A percentile compares a stretch with the other conserved stretches of the same genome.
These are phyloP conservation scores for Ogataea wickerhamii DNA, from an alignment of 805 yeast genomes.

Conservation along the genomic window DNA sequence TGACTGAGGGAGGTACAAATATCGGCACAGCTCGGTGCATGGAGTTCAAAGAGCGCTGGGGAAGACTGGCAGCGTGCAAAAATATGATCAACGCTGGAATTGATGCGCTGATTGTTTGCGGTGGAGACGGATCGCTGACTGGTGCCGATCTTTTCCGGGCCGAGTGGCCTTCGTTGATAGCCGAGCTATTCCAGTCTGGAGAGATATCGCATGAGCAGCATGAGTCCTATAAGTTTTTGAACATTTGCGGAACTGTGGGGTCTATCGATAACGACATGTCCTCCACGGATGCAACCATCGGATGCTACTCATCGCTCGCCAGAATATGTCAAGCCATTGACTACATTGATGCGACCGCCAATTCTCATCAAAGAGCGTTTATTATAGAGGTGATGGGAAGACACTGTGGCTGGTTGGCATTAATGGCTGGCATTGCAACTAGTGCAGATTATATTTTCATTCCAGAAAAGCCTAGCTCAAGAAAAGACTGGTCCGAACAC, in stretches of 20 bases:
- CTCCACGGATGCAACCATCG: conserved; percentile 79
- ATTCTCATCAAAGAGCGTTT: conserved; percentile 78
- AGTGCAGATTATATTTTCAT: conserved; percentile 79
- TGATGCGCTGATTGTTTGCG: conserved; percentile 75
- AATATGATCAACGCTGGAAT: conserved; percentile 69
- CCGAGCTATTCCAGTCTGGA: conserved; percentile 48
- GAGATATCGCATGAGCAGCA: conserved; percentile 45
- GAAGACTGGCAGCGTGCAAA: conserved; percentile 59
- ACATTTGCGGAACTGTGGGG: conserved; percentile 73
- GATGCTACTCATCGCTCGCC: conserved; percentile 74
- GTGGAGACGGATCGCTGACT: conserved; percentile 81
- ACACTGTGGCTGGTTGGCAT: conserved; percentile 85
- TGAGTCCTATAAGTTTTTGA: conserved; percentile 51
- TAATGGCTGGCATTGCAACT: conserved; percentile 76
- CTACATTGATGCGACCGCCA: conserved; percentile 81
- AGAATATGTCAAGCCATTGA: conserved; percentile 73
- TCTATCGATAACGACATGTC: conserved; percentile 86
- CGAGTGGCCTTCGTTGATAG: conserved; percentile 72
- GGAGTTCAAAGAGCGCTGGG: conserved; percentile 63
- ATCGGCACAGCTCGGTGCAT: conserved; percentile 76
- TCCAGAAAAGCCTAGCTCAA: conserved; percentile 72
- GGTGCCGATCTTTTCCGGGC: conserved; percentile 76
- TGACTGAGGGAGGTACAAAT: conserved; percentile 69
- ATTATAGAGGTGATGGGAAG: conserved; percentile 88
- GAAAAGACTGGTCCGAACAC: conserved; percentile 62